Evolutionary conservation across 805 yeast species (phyloP).

Genomic region (Candida dajiaensis): DNA sequence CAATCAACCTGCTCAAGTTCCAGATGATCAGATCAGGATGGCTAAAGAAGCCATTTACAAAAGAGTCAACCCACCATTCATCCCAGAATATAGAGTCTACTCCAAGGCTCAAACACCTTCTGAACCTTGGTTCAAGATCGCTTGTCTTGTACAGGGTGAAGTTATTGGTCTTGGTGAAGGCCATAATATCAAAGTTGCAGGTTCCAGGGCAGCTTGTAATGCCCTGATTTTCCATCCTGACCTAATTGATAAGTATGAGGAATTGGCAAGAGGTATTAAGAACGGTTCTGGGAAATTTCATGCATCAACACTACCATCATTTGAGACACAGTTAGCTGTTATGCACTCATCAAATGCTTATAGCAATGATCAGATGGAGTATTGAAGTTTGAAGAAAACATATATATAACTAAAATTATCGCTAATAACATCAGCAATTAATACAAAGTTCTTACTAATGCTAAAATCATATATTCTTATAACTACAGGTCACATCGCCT

Average conservation of each 20-base stretch:
- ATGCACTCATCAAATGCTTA: background rate
- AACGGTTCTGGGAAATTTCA: background rate
- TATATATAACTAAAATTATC: too few relatives aligned
- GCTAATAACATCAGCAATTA: too few relatives aligned
- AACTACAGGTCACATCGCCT: too few relatives aligned
- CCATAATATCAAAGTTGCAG: constrained; percentile 59
- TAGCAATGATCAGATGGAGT: too few relatives aligned
- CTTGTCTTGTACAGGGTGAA: constrained; percentile 58
- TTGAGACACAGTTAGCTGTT: background rate
- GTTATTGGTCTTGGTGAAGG: constrained; percentile 68
- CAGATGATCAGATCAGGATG: constrained; percentile 35
- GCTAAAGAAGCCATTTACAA: constrained; percentile 56
- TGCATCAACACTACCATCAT: background rate
- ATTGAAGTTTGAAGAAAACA: background rate
- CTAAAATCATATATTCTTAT: too few relatives aligned
- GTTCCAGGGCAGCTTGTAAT: constrained; percentile 71
- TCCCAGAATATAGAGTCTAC: constrained; percentile 45
- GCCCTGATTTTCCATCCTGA: constrained; percentile 52
- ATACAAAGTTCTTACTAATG: too few relatives aligned
- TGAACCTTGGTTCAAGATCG: constrained; percentile 38
- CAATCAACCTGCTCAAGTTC: constrained; percentile 31
- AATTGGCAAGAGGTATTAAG: constrained; percentile 1
- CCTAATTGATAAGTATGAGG: constrained; percentile 40
- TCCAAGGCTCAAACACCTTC: constrained; percentile 35
- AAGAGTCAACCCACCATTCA: constrained; percentile 51